phyloP scores from a whole-genome alignment of 2,329 filamentous ascomycete genomes.

The Diaporthe destruens region DNA sequence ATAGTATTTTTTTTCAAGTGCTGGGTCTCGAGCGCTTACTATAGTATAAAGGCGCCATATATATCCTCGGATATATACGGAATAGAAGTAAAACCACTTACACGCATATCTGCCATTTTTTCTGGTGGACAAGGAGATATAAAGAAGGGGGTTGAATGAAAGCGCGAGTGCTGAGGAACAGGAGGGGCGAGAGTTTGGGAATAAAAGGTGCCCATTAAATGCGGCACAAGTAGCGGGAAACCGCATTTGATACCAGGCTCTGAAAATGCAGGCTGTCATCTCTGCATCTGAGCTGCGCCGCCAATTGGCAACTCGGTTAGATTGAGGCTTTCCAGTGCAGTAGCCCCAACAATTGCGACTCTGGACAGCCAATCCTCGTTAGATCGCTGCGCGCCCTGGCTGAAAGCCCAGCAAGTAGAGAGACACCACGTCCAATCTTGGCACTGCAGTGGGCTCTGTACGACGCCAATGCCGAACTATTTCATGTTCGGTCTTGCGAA shows the following conservation, averaged over 20 bases:
- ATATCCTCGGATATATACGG: too few relatives aligned
- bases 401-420: slow-evolving; percentile 3
- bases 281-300: background rate
- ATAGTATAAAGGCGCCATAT: too few relatives aligned
- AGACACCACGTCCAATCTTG: slow-evolving; percentile 23
- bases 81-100: too few relatives aligned
- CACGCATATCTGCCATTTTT: slow-evolving; percentile 10
- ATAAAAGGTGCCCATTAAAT: background rate
- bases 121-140: too few relatives aligned
- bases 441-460: slow-evolving; percentile 1
- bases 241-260: background rate
- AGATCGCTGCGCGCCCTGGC: background rate
- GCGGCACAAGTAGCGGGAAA: background rate
- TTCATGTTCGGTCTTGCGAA: background rate
- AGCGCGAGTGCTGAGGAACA: background rate
- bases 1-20: too few relatives aligned
- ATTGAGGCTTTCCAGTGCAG: slow-evolving; percentile 33
- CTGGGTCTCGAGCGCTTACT: too few relatives aligned
- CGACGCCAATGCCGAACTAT: slow-evolving; percentile 13
- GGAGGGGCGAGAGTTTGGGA: background rate
- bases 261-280: slow-evolving; percentile 4
- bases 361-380: slow-evolving; percentile 20
- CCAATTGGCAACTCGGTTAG: slow-evolving; percentile 26
- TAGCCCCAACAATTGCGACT: slow-evolving; percentile 16
- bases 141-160: too few relatives aligned